These are phyloP conservation scores for Epichloe elymi DNA, from an alignment of 2,329 filamentous ascomycete species.

Conservation along the genomic window DNA sequence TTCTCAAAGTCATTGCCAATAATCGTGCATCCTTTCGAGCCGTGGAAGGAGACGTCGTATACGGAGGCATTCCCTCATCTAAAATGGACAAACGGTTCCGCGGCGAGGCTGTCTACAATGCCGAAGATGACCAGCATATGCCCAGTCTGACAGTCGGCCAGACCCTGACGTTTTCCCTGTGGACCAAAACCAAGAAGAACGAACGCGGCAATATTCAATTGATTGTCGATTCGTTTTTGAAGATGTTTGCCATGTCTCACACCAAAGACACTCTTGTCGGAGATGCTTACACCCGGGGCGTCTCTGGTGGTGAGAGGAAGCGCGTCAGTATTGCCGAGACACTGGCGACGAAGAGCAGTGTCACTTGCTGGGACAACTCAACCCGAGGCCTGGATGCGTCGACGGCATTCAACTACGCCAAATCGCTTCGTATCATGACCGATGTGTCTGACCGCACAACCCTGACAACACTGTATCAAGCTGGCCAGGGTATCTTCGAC, in stretches of 20 bases:
- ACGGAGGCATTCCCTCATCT: constrained; percentile 56
- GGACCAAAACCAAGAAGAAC: constrained; percentile 61
- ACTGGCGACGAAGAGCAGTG: constrained; percentile 57
- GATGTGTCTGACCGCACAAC: constrained; percentile 40
- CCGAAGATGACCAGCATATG: constrained; percentile 65
- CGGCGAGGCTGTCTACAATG: constrained; percentile 68
- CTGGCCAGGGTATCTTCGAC: constrained; percentile 15
- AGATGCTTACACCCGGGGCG: constrained; percentile 57
- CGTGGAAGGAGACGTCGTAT: constrained; percentile 43
- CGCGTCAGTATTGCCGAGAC: constrained; percentile 70
- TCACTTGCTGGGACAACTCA: constrained; percentile 70
- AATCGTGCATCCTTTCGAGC: constrained; percentile 43
- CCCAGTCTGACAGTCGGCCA: constrained; percentile 64
- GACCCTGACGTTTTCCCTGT: constrained; percentile 60
- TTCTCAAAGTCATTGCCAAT: constrained; percentile 64
- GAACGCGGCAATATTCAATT: constrained; percentile 50
- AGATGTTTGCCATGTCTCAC: constrained; percentile 68
- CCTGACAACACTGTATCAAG: constrained; percentile 13
- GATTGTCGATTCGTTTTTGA: constrained; percentile 51
- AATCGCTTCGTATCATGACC: constrained; percentile 58
- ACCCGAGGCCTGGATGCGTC: constrained; percentile 70
- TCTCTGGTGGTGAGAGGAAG: constrained; percentile 70
- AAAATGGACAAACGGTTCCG: constrained; percentile 56
- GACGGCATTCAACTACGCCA: constrained; percentile 66
- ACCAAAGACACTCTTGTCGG: constrained; percentile 64